Evolutionary conservation across 306 rosid genomes (phyloP), one percentile per base, ranked within the genome.

Genomic region (Castanopsis chinensis): DNA sequence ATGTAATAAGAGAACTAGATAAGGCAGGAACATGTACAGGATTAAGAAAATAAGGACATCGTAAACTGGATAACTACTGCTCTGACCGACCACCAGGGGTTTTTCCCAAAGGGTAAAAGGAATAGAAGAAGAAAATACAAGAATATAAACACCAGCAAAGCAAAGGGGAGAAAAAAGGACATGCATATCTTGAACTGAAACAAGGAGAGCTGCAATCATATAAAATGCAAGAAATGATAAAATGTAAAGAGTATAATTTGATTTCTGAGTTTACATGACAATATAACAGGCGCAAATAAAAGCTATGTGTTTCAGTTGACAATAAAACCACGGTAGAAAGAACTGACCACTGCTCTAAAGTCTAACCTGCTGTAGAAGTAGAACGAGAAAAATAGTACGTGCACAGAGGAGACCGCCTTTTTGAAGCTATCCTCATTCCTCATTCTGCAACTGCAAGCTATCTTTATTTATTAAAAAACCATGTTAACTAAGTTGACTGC

Each of bases 381-480:
- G 95, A 86, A 79, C 37, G 87, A 78, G 97, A 91, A 86, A 86
- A 94, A 91, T 73, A 94, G 84, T 23, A 23, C 25, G 25, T 6
- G 95, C 99, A 89, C 85, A 88, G 57, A 95, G 87, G 57, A 81
- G 85, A 82, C 88, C 79, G 81, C 88, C 82, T 80, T 94, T 94
- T 85, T 89, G 88, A 75, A 91, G 82, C 86, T 90, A 84, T 92
- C 97, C 86, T 87, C 92, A 77, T 23, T 23, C 25, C 5, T 30
- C 45, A 35, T 32, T 67, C 27, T 67, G 27, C 52, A 67, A 67
- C 11, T 41, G 25, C 72, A 67, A 67, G 3, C 17, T 8, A 8
- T 8, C 6, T 27, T 63, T 3, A 5, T 11, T 13, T 3, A 67
- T 3, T 18, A 3, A 67, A 35, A 30, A 32, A 18, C 1, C 67